A percentile compares a stretch with the other conserved stretches of the same genome.
phyloP scores from a whole-genome alignment of 139 green algal genomes.

The Gonium pectorale region DNA sequence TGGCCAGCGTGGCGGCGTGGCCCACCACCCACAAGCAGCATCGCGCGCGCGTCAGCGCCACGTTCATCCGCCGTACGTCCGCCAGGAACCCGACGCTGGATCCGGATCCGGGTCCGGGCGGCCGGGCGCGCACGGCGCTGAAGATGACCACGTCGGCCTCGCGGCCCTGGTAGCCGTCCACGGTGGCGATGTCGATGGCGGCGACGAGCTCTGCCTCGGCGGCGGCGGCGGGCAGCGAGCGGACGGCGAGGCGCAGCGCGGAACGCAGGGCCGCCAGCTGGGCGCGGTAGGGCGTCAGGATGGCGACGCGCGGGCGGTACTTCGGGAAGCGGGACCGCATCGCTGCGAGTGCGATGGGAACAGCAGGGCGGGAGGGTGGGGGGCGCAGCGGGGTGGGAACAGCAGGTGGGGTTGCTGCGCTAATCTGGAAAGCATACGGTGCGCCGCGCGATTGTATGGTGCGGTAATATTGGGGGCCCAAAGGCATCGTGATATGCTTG shows the following conservation, averaged over 20 bases:
- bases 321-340: conserved; percentile 29
- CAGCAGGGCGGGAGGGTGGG: background rate
- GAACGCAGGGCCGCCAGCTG: conserved; percentile 60
- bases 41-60: conserved; percentile 75
- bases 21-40: conserved; percentile 75
- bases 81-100: conserved; percentile 72
- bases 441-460: no score
- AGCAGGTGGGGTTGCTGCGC: no score
- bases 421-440: no score
- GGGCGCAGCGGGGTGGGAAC: background rate
- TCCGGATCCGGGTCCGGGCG: background rate
- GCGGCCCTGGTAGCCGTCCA: conserved; percentile 79
- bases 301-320: conserved; percentile 55
- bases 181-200: conserved; percentile 64
- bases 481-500: no score
- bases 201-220: background rate
- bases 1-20: conserved; percentile 64
- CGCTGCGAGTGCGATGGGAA: conserved; percentile 8
- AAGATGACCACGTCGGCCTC: conserved; percentile 82
- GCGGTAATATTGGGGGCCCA: no score
- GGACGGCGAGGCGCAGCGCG: conserved; percentile 17
- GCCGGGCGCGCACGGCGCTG: conserved; percentile 68
- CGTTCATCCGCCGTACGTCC: conserved; percentile 83
- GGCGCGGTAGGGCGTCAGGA: conserved; percentile 75
- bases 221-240: background rate